phyloP scores from a whole-genome alignment of 1,284 basidiomycete genomes.

The Moesziomyces parantarcticus region DNA sequence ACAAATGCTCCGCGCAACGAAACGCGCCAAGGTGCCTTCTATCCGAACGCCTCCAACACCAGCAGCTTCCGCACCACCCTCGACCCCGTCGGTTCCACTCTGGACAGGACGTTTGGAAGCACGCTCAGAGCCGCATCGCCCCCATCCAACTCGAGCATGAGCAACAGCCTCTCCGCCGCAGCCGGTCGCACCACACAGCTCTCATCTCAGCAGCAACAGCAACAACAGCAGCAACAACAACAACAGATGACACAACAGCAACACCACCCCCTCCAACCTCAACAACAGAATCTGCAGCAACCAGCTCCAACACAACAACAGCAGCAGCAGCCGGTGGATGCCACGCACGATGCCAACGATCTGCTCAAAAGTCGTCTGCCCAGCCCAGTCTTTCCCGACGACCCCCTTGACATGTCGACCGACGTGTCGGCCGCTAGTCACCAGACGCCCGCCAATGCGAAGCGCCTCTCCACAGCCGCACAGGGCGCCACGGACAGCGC shows the following conservation, averaged over 20 bases:
- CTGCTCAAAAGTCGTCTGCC: constrained; percentile 41
- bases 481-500: constrained; percentile 20
- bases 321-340: constrained; percentile 13
- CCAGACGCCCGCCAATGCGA: constrained; percentile 29
- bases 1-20: constrained; percentile 26
- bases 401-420: constrained; percentile 35
- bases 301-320: constrained; percentile 1
- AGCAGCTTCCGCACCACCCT: constrained; percentile 28
- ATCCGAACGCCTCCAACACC: constrained; percentile 12
- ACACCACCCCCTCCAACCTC: constrained; percentile 17
- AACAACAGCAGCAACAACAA: not conserved
- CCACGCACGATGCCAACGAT: constrained; percentile 18
- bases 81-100: constrained; percentile 23
- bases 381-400: constrained; percentile 46
- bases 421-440: constrained; percentile 23
- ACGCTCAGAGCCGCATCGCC: constrained; percentile 39
- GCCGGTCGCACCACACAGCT: constrained; percentile 18
- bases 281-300: constrained; percentile 16
- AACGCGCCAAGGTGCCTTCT: constrained; percentile 25
- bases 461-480: constrained; percentile 30
- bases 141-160: constrained; percentile 12
- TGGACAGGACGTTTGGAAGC: constrained; percentile 41
- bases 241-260: constrained; percentile 13
- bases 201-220: constrained; percentile 19
- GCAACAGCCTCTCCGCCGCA: constrained; percentile 27